Percentiles rank a stretch among this genome's conserved stretches.
These are phyloP conservation scores for Nidula niveotomentosa DNA, from an alignment of 1,284 basidiomycete genomes.

Conservation along the genomic window DNA sequence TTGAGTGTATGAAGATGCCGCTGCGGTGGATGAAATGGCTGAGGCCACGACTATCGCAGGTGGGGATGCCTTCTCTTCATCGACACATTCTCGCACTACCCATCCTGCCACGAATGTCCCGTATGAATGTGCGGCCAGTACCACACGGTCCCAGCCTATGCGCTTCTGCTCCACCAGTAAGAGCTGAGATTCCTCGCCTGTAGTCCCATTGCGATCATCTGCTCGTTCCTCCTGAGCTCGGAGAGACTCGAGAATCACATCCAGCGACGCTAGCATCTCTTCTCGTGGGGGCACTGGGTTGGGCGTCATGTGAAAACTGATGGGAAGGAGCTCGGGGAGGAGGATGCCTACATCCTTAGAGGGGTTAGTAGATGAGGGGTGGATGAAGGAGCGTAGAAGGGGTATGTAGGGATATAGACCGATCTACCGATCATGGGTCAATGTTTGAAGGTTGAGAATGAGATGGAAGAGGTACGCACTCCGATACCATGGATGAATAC, in stretches of 20 bases:
- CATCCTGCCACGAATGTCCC: constrained; percentile 48
- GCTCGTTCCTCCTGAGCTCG: constrained; percentile 16
- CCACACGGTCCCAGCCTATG: constrained; percentile 27
- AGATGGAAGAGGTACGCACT: constrained; percentile 23
- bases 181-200: not conserved
- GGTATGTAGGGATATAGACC: constrained; percentile 56
- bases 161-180: not conserved
- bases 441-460: too few relatives aligned
- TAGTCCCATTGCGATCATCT: not conserved
- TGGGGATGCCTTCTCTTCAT: constrained; percentile 24
- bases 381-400: constrained; percentile 37
- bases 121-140: constrained; percentile 59
- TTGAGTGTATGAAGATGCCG: constrained; percentile 6
- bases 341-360: constrained; percentile 46
- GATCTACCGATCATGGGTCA: constrained; percentile 35
- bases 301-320: constrained; percentile 58
- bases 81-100: constrained; percentile 34
- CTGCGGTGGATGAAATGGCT: too few relatives aligned
- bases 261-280: constrained; percentile 33
- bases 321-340: constrained; percentile 56
- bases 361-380: constrained; percentile 32
- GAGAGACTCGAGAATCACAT: constrained; percentile 43
- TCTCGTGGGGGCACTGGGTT: constrained; percentile 37
- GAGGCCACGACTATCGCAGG: constrained; percentile 3
- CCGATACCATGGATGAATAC: constrained; percentile 69